These are phyloP conservation scores for Blastosporella zonata DNA, from an alignment of 1,284 basidiomycete species.

Conservation along the genomic window DNA sequence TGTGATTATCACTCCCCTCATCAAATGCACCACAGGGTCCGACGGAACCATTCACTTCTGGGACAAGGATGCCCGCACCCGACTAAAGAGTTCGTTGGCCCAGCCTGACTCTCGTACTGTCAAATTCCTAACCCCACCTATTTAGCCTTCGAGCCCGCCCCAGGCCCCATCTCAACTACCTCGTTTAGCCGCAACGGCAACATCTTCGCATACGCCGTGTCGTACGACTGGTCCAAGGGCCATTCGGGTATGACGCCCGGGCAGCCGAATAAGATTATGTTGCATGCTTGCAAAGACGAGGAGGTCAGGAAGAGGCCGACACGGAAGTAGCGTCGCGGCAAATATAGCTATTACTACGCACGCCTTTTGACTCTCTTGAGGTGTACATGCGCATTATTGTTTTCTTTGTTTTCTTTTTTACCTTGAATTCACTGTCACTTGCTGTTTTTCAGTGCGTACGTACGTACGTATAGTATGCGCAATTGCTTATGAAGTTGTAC, in stretches of 20 bases:
- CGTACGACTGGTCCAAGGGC: constrained; percentile 91
- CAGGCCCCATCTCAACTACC: constrained; percentile 71
- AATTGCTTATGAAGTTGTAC: no score
- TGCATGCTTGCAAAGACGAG: constrained; percentile 88
- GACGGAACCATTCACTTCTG: constrained; percentile 85
- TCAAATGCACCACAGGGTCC: constrained; percentile 42
- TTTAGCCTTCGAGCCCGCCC: constrained; percentile 66
- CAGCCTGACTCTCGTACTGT: neutral
- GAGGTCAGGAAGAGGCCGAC: constrained; percentile 76
- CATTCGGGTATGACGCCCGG: constrained; percentile 82
- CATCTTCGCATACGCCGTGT: constrained; percentile 86
- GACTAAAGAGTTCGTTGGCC: constrained; percentile 74
- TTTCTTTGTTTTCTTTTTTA: constrained; percentile 33
- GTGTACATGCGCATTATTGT: neutral
- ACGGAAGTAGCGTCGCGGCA: constrained; percentile 34
- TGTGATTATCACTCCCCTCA: neutral
- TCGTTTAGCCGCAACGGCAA: constrained; percentile 83
- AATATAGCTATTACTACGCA: neutral
- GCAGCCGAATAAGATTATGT: constrained; percentile 83
- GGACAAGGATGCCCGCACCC: constrained; percentile 89
- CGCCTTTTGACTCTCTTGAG: neutral
- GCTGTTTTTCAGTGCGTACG: constrained; percentile 42
- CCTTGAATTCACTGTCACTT: constrained; percentile 63
- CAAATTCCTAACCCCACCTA: neutral
- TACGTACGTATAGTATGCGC: no score